These are phyloP conservation scores for Schizosaccharomyces osmophilus DNA, from an alignment of 805 yeast species.

Conservation along the genomic window DNA sequence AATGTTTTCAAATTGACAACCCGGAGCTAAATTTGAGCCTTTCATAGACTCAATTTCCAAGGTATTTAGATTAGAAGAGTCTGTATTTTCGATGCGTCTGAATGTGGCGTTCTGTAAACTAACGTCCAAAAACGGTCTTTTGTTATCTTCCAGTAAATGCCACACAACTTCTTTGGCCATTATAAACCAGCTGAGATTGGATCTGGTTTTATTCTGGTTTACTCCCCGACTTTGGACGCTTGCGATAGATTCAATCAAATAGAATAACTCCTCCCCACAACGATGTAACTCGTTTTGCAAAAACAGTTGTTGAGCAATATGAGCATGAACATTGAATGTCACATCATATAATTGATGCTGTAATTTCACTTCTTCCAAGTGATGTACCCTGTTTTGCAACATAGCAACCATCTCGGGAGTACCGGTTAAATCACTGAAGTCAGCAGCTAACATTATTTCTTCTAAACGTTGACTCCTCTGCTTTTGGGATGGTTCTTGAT, in stretches of 20 bases:
- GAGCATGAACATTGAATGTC: conserved; percentile 18
- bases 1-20: conserved; percentile 44
- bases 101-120: conserved; percentile 38
- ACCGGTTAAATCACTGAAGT: conserved; percentile 33
- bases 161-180: conserved; percentile 45
- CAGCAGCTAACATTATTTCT: conserved; percentile 43
- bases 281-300: conserved; percentile 5
- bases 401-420: conserved; percentile 23
- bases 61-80: conserved; percentile 41
- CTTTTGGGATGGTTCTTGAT: conserved; percentile 46
- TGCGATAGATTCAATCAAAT: conserved; percentile 22
- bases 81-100: conserved; percentile 34
- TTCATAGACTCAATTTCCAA: conserved; percentile 37
- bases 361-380: conserved; percentile 21
- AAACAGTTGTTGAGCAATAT: conserved; percentile 8
- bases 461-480: conserved; percentile 33
- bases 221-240: conserved; percentile 15
- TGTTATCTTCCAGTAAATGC: conserved; percentile 37
- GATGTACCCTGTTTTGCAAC: conserved; percentile 25
- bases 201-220: conserved; percentile 12
- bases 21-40: conserved; percentile 36
- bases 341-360: conserved; percentile 22
- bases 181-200: conserved; percentile 34
- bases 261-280: conserved; percentile 19
- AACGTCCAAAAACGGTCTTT: conserved; percentile 45